Percentiles rank a stretch among this genome's conserved stretches.
phyloP scores from a whole-genome alignment of 148 eudicot genomes.

The Tetragonia tetragonoides region DNA sequence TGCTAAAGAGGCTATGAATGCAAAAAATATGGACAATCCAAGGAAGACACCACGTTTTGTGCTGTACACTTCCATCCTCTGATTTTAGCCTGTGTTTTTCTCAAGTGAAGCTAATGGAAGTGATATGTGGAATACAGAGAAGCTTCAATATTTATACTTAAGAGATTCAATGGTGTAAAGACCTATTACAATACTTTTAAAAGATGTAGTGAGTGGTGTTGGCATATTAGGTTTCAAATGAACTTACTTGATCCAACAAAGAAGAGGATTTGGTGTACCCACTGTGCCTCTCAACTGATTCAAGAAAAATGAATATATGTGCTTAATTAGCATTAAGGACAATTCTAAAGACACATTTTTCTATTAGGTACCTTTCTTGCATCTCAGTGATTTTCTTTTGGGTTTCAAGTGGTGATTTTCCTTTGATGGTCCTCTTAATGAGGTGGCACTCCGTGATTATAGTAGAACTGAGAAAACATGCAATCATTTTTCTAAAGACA shows the following conservation, averaged over 20 bases:
- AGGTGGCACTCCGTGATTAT: not conserved
- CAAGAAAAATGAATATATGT: not conserved
- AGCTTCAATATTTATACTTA: slow-evolving; percentile 20
- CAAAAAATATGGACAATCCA: slow-evolving; percentile 30
- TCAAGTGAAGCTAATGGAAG: slow-evolving; percentile 6
- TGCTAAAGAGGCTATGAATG: slow-evolving; percentile 36
- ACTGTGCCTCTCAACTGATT: slow-evolving; percentile 25
- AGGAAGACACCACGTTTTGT: slow-evolving; percentile 25
- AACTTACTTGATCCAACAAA: slow-evolving; percentile 21
- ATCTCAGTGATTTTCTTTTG: not conserved
- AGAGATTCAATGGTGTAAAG: not conserved
- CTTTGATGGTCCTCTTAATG: not conserved
- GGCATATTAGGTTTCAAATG: slow-evolving; percentile 38
- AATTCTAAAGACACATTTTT: not conserved
- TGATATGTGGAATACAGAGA: not conserved
- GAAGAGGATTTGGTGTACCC: slow-evolving; percentile 50
- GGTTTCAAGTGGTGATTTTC: not conserved
- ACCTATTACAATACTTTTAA: slow-evolving; percentile 12
- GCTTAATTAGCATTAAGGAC: slow-evolving; percentile 13
- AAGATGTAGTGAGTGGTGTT: slow-evolving; percentile 13
- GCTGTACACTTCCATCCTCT: slow-evolving; percentile 38
- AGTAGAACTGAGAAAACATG: not conserved
- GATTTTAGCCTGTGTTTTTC: slow-evolving; percentile 11
- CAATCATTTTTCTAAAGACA: not conserved
- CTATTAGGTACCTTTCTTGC: not conserved